Base-by-base conservation (phyloP, 352 stramenopile genomes). In the Phytophthora fragariae region DNA sequence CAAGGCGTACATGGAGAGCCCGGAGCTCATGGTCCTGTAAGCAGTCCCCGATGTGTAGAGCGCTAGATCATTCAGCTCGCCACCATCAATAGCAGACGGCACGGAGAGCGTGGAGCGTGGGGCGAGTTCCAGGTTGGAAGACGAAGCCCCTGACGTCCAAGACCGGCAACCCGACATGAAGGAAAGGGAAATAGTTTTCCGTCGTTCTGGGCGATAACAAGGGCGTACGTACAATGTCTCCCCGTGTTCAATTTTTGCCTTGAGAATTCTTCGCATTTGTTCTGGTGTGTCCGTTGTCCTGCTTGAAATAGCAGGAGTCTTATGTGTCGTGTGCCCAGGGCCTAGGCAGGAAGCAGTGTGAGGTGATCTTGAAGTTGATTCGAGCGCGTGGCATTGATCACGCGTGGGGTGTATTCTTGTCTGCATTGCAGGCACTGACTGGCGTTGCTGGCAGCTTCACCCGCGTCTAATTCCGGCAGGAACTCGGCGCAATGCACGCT, bases 1-100 rank as follows among this genome's bases (percentile, higher is more conserved):
- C 76, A 97, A 98, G 79, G 84, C 93, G 56, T 99, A 99, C 85
- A 98, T 99, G 88, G 92, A 93, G 75, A 93, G 97, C 73, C 98
- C 98, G 6, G 93, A 98, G 77, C 87, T 99, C 21, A 76, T 93
- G 74, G 66, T 86, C 53, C 80, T 93, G 70, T 93, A 88, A 76
- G 58, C 49, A 72, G 54, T 19, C 17, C 8, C 47, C 24, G 62
- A 62, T 24, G 49, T 65, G 57, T 76, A 70, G 62, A 76, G 62
- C 62, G 52, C 68, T 79, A 79, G 68, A 79, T 57, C 39, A 56
- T 62, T 35, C 67, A 63, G 66, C 62, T 70, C 59, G 14, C 46
- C 54, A 70, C 65, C 68, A 68, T 72, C 29, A 73, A 75, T 56
- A 62, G 67, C 62, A 73, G 65, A 70, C 65, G 65, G 58, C 52